Percentiles rank a stretch among this genome's conserved stretches.
Evolutionary conservation across 2,329 filamentous ascomycete genomes (phyloP).

Genomic region (Pseudocercospora vitis): DNA sequence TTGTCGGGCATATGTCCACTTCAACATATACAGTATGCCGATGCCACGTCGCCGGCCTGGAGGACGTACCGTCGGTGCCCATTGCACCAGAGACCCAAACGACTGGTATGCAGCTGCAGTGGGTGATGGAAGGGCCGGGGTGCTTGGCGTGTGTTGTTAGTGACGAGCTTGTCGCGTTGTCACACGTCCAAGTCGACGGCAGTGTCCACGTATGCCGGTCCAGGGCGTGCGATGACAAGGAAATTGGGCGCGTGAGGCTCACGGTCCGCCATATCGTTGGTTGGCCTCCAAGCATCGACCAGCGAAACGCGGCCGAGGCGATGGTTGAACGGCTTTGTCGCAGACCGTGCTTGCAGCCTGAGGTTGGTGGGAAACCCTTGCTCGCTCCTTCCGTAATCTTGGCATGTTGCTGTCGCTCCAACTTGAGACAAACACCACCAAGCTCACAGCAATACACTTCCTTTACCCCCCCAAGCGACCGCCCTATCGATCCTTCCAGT

Average conservation of each 20-base stretch:
- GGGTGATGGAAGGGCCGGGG: constrained; percentile 1
- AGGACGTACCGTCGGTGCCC: no score
- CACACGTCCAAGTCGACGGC: not conserved
- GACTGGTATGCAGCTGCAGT: constrained; percentile 1
- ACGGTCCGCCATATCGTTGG: not conserved
- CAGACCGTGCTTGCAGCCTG: no score
- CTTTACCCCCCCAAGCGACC: not conserved
- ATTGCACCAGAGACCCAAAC: not conserved
- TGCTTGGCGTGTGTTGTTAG: not conserved
- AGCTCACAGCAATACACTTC: constrained; percentile 6
- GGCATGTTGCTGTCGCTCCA: constrained; percentile 1
- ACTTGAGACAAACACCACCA: constrained; percentile 10
- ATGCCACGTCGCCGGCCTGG: no score
- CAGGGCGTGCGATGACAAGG: not conserved
- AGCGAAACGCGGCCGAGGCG: no score
- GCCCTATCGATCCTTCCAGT: not conserved
- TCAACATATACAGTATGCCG: no score
- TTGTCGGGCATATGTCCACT: no score
- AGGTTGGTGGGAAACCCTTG: no score
- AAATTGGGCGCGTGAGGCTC: not conserved
- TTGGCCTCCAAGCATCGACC: not conserved
- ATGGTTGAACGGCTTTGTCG: no score
- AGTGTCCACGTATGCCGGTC: constrained; percentile 4
- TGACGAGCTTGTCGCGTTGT: constrained; percentile 1
- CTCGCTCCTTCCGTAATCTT: not conserved